Evolutionary conservation across 179 eudicot genomes (phyloP).

Genomic region (Pouteria campechiana): DNA sequence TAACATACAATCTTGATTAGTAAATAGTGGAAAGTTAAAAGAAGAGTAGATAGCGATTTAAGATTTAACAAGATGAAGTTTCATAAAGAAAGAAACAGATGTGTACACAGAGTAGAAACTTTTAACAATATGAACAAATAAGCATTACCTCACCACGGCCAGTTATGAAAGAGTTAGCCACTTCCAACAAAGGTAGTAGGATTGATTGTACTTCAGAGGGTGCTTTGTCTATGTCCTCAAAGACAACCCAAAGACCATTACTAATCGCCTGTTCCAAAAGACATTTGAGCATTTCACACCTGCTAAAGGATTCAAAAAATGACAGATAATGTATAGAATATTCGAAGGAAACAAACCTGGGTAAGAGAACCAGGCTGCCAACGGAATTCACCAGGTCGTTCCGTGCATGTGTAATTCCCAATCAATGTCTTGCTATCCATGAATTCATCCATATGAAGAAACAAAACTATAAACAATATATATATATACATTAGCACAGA

Average conservation of each 20-base stretch:
- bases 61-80: no score
- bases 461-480: slow-evolving; percentile 37
- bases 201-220: slow-evolving; percentile 87
- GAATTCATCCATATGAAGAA: slow-evolving; percentile 94
- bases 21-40: no score
- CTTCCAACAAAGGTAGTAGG: slow-evolving; percentile 85
- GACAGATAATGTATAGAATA: no score
- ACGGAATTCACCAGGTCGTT: slow-evolving; percentile 93
- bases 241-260: slow-evolving; percentile 88
- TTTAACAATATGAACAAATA: no score
- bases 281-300: slow-evolving; percentile 2
- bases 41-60: no score
- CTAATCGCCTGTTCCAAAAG: slow-evolving; percentile 61
- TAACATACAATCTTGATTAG: no score
- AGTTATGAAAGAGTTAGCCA: slow-evolving; percentile 57
- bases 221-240: slow-evolving; percentile 97
- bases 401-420: slow-evolving; percentile 89
- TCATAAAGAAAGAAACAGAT: no score
- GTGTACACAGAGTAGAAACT: no score
- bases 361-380: slow-evolving; percentile 99
- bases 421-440: slow-evolving; percentile 88
- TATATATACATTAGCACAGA: neutral
- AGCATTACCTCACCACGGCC: slow-evolving; percentile 93
- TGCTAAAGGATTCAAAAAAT: no score
- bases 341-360: slow-evolving; percentile 50